Conservation (phyloP, 192 early-diverging fungal species). For the Martensiomyces pterosporus region DNA sequence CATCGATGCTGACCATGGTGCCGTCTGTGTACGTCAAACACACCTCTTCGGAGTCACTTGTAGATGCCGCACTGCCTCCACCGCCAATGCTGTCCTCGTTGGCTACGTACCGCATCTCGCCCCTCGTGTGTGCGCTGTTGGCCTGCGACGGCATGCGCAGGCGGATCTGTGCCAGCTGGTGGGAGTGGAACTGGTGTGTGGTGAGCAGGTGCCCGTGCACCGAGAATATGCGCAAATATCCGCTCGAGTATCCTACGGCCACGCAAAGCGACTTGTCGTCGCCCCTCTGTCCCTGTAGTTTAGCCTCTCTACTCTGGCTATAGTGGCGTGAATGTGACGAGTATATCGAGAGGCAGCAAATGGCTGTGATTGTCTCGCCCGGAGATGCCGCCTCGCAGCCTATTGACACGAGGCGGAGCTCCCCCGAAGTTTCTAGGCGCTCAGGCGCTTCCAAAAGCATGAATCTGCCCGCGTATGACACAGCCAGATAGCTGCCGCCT, state of each 20-base stretch:
- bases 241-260: constrained; percentile 40
- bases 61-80: neutral
- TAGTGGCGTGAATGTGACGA: neutral
- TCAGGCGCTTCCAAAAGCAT: constrained; percentile 30
- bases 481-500: constrained; percentile 16
- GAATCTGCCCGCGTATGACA: constrained; percentile 23
- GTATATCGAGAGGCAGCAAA: constrained; percentile 39
- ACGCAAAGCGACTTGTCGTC: constrained; percentile 22
- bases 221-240: constrained; percentile 38
- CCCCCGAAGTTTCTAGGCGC: neutral
- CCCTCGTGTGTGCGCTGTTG: constrained; percentile 8
- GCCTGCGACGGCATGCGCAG: constrained; percentile 29
- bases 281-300: neutral
- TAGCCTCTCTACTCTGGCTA: neutral
- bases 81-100: neutral
- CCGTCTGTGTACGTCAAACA: constrained; percentile 37
- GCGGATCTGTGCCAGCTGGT: constrained; percentile 26
- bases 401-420: constrained; percentile 33
- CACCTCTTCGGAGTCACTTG: constrained; percentile 33
- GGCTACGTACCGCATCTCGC: constrained; percentile 9
- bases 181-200: constrained; percentile 30
- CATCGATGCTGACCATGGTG: constrained; percentile 35
- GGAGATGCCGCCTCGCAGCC: constrained; percentile 23
- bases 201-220: constrained; percentile 34
- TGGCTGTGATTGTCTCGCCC: constrained; percentile 25